phyloP scores from a whole-genome alignment of 2,329 filamentous ascomycete species.

The Pyricularia pennisetigena region DNA sequence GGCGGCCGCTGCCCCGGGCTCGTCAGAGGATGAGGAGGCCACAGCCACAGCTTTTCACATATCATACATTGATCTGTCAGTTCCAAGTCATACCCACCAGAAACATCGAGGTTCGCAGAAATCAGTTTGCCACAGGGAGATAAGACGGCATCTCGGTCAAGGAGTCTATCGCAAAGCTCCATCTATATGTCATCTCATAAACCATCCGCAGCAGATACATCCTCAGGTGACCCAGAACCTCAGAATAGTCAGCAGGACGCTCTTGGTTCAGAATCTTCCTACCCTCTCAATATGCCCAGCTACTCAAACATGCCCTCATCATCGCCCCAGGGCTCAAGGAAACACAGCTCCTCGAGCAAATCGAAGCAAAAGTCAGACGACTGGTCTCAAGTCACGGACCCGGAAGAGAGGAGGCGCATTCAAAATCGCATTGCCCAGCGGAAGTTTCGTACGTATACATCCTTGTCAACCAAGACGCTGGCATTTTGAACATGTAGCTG shows the following conservation, averaged over 20 bases:
- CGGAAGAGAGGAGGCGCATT: constrained; percentile 61
- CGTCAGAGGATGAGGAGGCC: neutral
- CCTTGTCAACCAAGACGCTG: neutral
- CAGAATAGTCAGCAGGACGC: neutral
- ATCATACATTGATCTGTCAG: neutral
- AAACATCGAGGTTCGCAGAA: too few relatives aligned
- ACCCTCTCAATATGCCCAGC: neutral
- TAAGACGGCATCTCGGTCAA: neutral
- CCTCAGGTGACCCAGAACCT: neutral
- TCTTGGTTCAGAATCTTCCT: neutral
- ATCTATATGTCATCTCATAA: neutral
- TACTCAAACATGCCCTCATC: neutral
- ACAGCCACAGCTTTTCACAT: neutral
- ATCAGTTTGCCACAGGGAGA: neutral
- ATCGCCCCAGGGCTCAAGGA: neutral
- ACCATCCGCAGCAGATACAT: neutral
- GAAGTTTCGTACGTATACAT: constrained; percentile 55
- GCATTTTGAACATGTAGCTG: neutral
- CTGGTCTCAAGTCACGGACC: constrained; percentile 61
- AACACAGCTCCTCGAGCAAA: neutral
- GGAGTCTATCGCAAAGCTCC: neutral
- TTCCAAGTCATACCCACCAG: neutral
- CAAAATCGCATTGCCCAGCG: constrained; percentile 69
- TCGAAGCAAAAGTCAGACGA: constrained; percentile 31
- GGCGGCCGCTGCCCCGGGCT: neutral